Base-by-base conservation (phyloP, 108 stramenopile species). In the Discostella stelligeroides region DNA sequence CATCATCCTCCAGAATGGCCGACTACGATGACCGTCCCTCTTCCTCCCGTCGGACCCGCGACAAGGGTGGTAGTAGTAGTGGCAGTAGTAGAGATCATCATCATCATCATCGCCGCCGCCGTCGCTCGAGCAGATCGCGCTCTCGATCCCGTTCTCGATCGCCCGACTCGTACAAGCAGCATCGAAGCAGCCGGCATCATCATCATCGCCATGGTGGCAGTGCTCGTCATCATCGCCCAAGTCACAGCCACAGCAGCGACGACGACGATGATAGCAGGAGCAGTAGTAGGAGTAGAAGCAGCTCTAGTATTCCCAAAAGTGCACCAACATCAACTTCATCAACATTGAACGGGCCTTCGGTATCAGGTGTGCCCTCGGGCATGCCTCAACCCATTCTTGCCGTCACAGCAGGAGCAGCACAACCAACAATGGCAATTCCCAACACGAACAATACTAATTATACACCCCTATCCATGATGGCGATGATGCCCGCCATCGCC, bases 401-500 rank as follows among this genome's bases (percentile, higher is more conserved):
- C 41, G 25, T 41, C 17, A 11, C 2, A 17, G 2, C 43, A 2
- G 43, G 7, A 9, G 43, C n/a, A 17, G 43, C 43, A 40, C 40
- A 40, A 10, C 7, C 7, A 9, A 10, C 43, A 13, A 4, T 2
- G 43, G 43, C 13, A n/a, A n/a, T n/a, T 34, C 34, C 6, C 34
- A 34, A 5, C 34, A 34, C 6, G 5, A 34, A 5, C 34, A 34
- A 6, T 6, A 34, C 34, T 3, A 34, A 34, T 34, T 5, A 5
- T 6, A 34, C 34, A 3, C 64, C 55, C 63, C 45, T 60, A 13
- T 48, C 45, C 20, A 63, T 45, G 21, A 23, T 59, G n/a, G 0
- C 37, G 18, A 29, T 28, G 23, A 34, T 29, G 27, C 49, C 37
- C 63, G n/a, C 27, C 24, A 63, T 81, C 11, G 84, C 85, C 18